Evolutionary conservation across 495 filamentous ascomycete species (phyloP).

Genomic region (Podospora fimiseda): DNA sequence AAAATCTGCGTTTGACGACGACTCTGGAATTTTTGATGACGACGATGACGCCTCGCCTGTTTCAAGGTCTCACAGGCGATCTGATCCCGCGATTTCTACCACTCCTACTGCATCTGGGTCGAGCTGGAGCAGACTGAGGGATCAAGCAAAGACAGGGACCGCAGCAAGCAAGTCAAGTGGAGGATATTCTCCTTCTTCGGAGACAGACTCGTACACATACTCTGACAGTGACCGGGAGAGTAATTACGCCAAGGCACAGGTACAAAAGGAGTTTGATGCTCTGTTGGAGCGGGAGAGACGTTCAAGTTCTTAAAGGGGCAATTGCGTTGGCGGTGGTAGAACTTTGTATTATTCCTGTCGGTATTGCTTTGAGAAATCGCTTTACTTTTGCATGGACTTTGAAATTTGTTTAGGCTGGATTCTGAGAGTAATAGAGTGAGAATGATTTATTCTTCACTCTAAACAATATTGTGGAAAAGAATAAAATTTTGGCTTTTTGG

Average conservation of each 20-base stretch:
- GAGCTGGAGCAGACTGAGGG: constrained; percentile 36
- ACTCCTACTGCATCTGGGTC: constrained; percentile 16
- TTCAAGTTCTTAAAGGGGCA: no score
- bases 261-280: constrained; percentile 43
- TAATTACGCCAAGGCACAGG: constrained; percentile 34
- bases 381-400: no score
- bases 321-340: no score
- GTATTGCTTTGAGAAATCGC: no score
- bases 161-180: background rate
- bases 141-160: constrained; percentile 9
- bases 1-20: background rate
- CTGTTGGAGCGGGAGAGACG: constrained; percentile 31
- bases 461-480: no score
- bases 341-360: no score
- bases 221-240: constrained; percentile 29
- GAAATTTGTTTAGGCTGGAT: no score
- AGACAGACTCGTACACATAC: constrained; percentile 30
- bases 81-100: constrained; percentile 2
- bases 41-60: constrained; percentile 39
- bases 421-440: no score
- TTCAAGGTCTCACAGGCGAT: constrained; percentile 16
- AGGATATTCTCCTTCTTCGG: constrained; percentile 8
- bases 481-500: no score
- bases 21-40: constrained; percentile 1
- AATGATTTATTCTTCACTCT: no score